phyloP scores from a whole-genome alignment of 2,329 filamentous ascomycete genomes.

The Paecilomyces variotii region DNA sequence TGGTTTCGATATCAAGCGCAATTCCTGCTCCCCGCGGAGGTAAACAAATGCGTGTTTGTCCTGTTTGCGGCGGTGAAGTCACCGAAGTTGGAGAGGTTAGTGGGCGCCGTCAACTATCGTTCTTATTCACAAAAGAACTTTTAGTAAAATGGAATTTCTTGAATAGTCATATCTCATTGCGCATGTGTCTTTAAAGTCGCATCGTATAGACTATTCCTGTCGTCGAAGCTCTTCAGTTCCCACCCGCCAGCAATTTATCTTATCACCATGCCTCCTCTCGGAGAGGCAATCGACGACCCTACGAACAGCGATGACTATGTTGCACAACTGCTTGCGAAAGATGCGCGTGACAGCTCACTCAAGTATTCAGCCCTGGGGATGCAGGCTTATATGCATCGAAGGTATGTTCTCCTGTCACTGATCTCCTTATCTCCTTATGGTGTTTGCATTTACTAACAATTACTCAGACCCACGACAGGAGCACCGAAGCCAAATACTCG shows the following conservation, averaged over 20 bases:
- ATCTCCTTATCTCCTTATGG: conserved; percentile 4
- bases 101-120: not conserved
- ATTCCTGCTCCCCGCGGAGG: not conserved
- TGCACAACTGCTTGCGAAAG: conserved; percentile 67
- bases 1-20: not conserved
- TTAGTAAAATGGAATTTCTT: not conserved
- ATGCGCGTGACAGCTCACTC: conserved; percentile 65
- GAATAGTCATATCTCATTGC: not conserved
- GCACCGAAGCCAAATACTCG: conserved; percentile 83
- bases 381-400: conserved; percentile 54
- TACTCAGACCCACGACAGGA: conserved; percentile 52
- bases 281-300: conserved; percentile 38
- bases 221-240: not conserved
- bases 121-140: not conserved
- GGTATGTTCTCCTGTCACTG: conserved; percentile 31
- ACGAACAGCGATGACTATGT: conserved; percentile 50
- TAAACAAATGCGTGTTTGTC: conserved; percentile 9
- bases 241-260: conserved; percentile 2
- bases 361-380: conserved; percentile 69
- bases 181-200: not conserved
- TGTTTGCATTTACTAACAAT: conserved; percentile 3
- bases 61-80: conserved; percentile 12
- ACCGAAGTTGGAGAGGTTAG: not conserved
- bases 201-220: not conserved
- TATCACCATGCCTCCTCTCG: conserved; percentile 17